These are phyloP conservation scores for Tuctoria greenei DNA, from an alignment of 176 grass and related monocot species.

Conservation along the genomic window DNA sequence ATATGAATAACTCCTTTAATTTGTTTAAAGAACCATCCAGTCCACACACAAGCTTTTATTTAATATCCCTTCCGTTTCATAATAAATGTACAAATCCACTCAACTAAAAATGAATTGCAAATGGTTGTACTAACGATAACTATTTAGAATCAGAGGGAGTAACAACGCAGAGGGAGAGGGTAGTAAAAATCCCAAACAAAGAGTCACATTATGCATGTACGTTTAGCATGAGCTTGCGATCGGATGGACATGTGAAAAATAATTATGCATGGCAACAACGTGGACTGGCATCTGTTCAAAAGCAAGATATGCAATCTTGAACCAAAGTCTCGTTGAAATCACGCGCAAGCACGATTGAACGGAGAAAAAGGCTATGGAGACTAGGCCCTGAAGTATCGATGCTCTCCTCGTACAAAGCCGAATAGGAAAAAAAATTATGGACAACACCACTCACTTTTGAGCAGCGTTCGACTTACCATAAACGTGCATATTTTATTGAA, in stretches of 20 bases:
- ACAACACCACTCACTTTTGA: not conserved
- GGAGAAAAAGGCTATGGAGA: not conserved
- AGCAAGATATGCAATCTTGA: not conserved
- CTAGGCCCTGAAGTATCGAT: not conserved
- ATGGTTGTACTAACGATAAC: too few relatives aligned
- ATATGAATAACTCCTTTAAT: not conserved
- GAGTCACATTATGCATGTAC: not conserved
- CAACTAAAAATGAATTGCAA: too few relatives aligned
- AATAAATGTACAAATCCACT: too few relatives aligned
- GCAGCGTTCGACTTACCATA: not conserved
- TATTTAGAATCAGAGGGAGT: too few relatives aligned
- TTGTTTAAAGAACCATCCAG: not conserved
- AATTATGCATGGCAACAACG: not conserved
- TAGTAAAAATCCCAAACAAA: not conserved
- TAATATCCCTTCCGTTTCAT: too few relatives aligned
- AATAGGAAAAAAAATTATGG: not conserved
- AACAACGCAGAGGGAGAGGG: too few relatives aligned
- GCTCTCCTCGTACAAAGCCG: not conserved
- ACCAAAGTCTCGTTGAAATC: not conserved
- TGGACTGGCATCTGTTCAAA: not conserved
- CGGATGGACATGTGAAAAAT: constrained; percentile 5
- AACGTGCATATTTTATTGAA: not conserved
- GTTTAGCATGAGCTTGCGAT: not conserved
- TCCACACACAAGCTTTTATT: not conserved
- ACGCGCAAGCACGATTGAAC: too few relatives aligned